These are phyloP conservation scores for Ilyonectria destructans DNA, from an alignment of 2,329 filamentous ascomycete species.

Conservation along the genomic window DNA sequence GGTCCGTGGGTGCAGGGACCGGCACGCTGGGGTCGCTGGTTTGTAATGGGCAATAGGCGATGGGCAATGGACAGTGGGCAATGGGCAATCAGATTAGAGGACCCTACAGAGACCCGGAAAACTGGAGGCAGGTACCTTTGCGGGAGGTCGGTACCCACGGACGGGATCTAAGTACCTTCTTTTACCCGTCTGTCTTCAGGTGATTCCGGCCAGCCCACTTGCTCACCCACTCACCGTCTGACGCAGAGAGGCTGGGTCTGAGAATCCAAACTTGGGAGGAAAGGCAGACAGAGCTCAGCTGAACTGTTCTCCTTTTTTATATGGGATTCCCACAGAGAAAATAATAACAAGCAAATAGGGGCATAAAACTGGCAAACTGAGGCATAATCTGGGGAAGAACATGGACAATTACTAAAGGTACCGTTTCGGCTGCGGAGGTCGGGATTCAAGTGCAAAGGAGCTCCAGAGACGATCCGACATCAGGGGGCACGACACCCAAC, in stretches of 20 bases:
- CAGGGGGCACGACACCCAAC: constrained; percentile 9
- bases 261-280: neutral
- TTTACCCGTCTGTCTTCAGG: constrained; percentile 17
- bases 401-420: neutral
- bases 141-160: constrained; percentile 24
- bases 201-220: constrained; percentile 14
- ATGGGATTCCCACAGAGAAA: neutral
- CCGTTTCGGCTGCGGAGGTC: neutral
- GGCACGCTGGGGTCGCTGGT: constrained; percentile 18
- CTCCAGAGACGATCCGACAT: constrained; percentile 6
- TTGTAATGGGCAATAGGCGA: constrained; percentile 26
- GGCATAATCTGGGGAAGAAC: constrained; percentile 10
- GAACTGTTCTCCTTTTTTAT: neutral
- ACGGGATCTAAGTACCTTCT: constrained; percentile 18
- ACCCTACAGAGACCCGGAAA: constrained; percentile 18
- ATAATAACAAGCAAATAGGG: neutral
- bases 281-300: neutral
- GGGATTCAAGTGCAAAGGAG: neutral
- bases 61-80: constrained; percentile 7
- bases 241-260: neutral
- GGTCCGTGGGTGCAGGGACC: neutral
- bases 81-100: constrained; percentile 21
- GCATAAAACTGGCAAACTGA: neutral
- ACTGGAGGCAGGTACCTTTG: constrained; percentile 19
- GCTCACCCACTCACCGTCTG: constrained; percentile 2